Conservation (phyloP, 176 grass and related monocot genomes). For the Eragrostis nindensis region DNA sequence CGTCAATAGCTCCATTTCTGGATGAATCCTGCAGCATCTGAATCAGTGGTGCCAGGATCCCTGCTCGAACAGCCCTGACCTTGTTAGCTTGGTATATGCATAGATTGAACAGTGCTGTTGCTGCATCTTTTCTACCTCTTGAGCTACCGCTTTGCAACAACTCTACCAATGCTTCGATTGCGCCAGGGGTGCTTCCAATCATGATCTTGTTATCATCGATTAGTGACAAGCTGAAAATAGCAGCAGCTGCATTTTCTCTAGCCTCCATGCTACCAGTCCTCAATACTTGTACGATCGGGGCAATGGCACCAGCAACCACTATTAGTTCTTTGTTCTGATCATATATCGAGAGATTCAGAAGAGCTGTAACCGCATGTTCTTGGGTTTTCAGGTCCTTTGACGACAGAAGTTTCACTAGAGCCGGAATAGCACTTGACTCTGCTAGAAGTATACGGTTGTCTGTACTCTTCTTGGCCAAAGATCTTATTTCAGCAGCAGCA, state of each 20-base stretch:
- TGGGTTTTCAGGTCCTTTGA: slow-evolving; percentile 85
- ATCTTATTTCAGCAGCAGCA: slow-evolving; percentile 88
- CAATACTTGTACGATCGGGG: slow-evolving; percentile 78
- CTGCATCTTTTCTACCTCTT: slow-evolving; percentile 91
- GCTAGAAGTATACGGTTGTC: slow-evolving; percentile 91
- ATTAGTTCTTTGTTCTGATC: slow-evolving; percentile 97
- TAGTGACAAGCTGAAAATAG: slow-evolving; percentile 94
- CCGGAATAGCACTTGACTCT: slow-evolving; percentile 81
- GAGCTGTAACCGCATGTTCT: slow-evolving; percentile 88
- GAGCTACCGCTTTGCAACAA: slow-evolving; percentile 73
- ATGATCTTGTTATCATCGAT: slow-evolving; percentile 93
- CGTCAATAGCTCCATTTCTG: slow-evolving; percentile 67
- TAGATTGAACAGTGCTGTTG: slow-evolving; percentile 92
- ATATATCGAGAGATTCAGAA: slow-evolving; percentile 95
- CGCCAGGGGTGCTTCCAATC: slow-evolving; percentile 83
- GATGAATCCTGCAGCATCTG: slow-evolving; percentile 89
- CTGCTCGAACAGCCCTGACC: slow-evolving; percentile 74
- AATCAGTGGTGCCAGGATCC: slow-evolving; percentile 75
- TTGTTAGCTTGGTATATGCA: slow-evolving; percentile 99
- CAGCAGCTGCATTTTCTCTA: slow-evolving; percentile 95
- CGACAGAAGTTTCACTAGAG: slow-evolving; percentile 74
- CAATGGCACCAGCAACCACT: slow-evolving; percentile 82
- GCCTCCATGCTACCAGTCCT: slow-evolving; percentile 84
- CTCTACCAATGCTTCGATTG: slow-evolving; percentile 82
- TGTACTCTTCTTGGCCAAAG: slow-evolving; percentile 85